These are phyloP conservation scores for Globisporangium splendens DNA, from an alignment of 352 stramenopile species.

Conservation along the genomic window DNA sequence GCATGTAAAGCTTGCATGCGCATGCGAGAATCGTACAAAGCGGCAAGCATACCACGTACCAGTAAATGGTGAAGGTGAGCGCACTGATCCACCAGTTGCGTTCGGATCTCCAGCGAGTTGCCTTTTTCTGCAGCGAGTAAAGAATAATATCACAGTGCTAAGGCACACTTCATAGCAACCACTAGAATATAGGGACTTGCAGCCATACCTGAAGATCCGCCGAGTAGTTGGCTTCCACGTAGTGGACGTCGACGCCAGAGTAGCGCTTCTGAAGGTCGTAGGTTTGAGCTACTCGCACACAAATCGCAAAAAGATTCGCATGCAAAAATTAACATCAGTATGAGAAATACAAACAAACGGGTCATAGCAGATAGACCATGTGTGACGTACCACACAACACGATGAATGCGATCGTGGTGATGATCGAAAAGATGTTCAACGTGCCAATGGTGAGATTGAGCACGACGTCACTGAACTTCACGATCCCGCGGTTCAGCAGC, in stretches of 20 bases:
- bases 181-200: no score
- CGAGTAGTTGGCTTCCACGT: constrained; percentile 56
- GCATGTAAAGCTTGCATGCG: neutral
- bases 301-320: neutral
- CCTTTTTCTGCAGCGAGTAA: constrained; percentile 46
- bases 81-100: constrained; percentile 86
- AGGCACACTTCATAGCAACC: neutral
- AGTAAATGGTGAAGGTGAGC: constrained; percentile 84
- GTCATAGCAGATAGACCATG: no score
- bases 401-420: constrained; percentile 72
- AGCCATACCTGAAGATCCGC: constrained; percentile 60
- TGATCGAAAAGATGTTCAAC: constrained; percentile 69
- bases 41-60: constrained; percentile 24
- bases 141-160: neutral
- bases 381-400: constrained; percentile 33
- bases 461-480: constrained; percentile 69
- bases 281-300: constrained; percentile 43
- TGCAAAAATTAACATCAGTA: neutral
- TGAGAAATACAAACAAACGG: neutral
- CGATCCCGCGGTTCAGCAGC: constrained; percentile 57
- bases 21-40: neutral
- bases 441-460: constrained; percentile 76
- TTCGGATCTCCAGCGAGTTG: constrained; percentile 69
- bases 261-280: constrained; percentile 83
- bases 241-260: constrained; percentile 17